A percentile compares a stretch with the other conserved stretches of the same genome.
Conservation (phyloP, 306 rosid genomes). For the Gynostemma pentaphyllum region DNA sequence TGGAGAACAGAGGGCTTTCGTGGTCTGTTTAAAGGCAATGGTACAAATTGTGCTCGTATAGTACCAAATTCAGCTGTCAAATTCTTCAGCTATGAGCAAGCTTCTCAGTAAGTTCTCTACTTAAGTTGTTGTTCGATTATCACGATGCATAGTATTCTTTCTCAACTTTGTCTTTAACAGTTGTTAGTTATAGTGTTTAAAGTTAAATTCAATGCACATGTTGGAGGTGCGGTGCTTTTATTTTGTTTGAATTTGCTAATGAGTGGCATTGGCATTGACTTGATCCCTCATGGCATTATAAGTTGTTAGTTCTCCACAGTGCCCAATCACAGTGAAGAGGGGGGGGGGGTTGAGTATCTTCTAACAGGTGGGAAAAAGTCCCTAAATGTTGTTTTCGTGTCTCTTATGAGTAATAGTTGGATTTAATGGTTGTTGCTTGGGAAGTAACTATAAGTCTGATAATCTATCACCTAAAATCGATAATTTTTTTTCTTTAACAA, state of each 20-base stretch:
- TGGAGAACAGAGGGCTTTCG: slow-evolving; percentile 96
- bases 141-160: neutral
- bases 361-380: neutral
- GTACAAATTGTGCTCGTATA: slow-evolving; percentile 95
- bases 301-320: neutral
- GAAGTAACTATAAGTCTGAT: neutral
- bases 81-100: slow-evolving; percentile 98
- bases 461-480: neutral
- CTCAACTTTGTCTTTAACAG: neutral
- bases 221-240: neutral
- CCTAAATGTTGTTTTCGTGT: neutral
- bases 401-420: neutral
- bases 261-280: neutral
- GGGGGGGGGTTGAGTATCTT: neutral
- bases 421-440: neutral
- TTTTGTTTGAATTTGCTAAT: neutral
- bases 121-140: neutral
- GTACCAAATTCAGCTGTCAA: slow-evolving; percentile 96
- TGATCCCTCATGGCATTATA: neutral
- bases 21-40: slow-evolving; percentile 91
- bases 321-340: no score
- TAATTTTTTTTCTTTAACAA: neutral
- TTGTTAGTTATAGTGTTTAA: neutral
- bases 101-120: slow-evolving; percentile 58
- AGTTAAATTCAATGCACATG: neutral